A percentile compares a stretch with the other conserved stretches of the same genome.
phyloP scores from a whole-genome alignment of 1,139 yeast genomes.

The Taphrina populina region DNA sequence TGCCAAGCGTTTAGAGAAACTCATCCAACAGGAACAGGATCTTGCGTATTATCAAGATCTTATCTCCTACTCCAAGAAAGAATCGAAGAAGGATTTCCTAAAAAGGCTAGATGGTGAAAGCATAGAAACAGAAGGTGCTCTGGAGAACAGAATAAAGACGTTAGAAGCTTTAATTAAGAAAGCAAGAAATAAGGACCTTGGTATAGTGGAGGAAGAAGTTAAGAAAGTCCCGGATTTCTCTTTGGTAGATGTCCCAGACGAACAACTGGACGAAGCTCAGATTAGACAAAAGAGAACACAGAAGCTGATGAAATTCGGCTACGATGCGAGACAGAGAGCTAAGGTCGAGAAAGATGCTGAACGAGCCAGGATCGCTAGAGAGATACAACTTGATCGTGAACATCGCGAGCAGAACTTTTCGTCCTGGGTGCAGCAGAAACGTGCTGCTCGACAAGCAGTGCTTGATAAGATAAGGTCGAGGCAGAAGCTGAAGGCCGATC shows the following conservation, averaged over 20 bases:
- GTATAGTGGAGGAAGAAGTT: constrained; percentile 55
- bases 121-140: constrained; percentile 69
- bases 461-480: constrained; percentile 43
- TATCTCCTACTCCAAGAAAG: constrained; percentile 7
- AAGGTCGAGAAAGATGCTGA: constrained; percentile 75
- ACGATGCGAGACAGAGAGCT: constrained; percentile 82
- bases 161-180: constrained; percentile 68
- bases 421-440: constrained; percentile 75
- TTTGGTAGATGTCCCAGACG: constrained; percentile 78
- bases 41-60: constrained; percentile 56
- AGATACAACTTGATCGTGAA: constrained; percentile 56
- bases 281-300: constrained; percentile 85
- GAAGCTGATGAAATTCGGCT: constrained; percentile 75
- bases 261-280: constrained; percentile 73
- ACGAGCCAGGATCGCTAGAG: constrained; percentile 52
- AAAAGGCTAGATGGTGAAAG: constrained; percentile 67
- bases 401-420: constrained; percentile 75
- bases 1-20: constrained; percentile 73
- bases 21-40: constrained; percentile 78
- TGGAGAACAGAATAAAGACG: constrained; percentile 64
- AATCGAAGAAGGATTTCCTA: constrained; percentile 53
- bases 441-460: constrained; percentile 59
- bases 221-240: constrained; percentile 64
- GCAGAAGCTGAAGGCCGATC: constrained; percentile 48
- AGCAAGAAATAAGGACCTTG: constrained; percentile 63